Evolutionary conservation across 2,329 filamentous ascomycete genomes (phyloP).

Genomic region (Beauveria sp.): DNA sequence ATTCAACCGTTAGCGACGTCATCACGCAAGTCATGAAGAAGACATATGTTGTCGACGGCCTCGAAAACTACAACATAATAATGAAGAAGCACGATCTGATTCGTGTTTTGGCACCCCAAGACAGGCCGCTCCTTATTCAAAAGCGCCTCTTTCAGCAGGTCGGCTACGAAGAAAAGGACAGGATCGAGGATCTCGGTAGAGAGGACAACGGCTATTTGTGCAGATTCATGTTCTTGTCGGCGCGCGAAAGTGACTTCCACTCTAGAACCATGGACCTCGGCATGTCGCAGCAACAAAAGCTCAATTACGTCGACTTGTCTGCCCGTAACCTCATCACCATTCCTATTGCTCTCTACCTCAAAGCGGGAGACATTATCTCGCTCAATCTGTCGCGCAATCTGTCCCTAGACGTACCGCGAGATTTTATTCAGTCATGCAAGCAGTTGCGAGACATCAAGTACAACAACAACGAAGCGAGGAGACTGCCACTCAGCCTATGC

Average conservation of each 20-base stretch:
- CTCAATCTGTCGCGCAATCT: conserved; percentile 90
- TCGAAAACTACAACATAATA: conserved; percentile 93
- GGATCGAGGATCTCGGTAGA: conserved; percentile 84
- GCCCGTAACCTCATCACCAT: conserved; percentile 90
- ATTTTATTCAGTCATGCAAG: conserved; percentile 91
- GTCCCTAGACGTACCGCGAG: conserved; percentile 84
- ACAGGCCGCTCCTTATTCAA: conserved; percentile 84
- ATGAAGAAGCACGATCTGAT: conserved; percentile 88
- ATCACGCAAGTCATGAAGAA: conserved; percentile 90
- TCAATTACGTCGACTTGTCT: conserved; percentile 87
- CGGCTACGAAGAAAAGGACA: conserved; percentile 80
- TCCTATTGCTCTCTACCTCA: conserved; percentile 87
- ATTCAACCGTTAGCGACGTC: conserved; percentile 79
- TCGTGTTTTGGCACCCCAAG: conserved; percentile 67
- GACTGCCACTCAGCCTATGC: conserved; percentile 75
- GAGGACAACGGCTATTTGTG: conserved; percentile 98
- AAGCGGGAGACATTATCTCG: conserved; percentile 85
- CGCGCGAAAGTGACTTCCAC: conserved; percentile 75
- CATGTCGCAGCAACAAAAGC: conserved; percentile 76
- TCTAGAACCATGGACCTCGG: conserved; percentile 65
- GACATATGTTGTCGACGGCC: conserved; percentile 80
- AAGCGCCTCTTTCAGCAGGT: conserved; percentile 86
- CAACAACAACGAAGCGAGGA: conserved; percentile 85
- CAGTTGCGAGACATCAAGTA: conserved; percentile 93
- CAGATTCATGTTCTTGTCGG: conserved; percentile 89